These are phyloP conservation scores for Cladosporium sp. DNA, from an alignment of 2,329 filamentous ascomycete genomes.

Conservation along the genomic window DNA sequence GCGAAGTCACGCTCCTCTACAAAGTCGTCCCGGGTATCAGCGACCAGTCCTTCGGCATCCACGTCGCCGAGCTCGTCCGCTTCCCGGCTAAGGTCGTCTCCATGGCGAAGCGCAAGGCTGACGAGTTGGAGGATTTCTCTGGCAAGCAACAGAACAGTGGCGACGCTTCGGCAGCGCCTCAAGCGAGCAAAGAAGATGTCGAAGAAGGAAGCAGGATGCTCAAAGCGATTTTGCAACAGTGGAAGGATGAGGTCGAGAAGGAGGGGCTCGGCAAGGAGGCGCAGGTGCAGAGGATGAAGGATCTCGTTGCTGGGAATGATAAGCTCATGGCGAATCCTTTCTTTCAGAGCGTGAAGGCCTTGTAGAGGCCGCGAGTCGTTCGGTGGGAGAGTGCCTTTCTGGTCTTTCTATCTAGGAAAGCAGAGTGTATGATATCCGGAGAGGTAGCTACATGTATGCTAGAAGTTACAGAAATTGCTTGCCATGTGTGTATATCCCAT, in stretches of 20 bases:
- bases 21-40: conserved; percentile 94
- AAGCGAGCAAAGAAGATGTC: conserved; percentile 78
- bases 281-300: conserved; percentile 73
- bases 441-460: too few species aligned
- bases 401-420: too few species aligned
- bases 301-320: conserved; percentile 70
- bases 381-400: too few species aligned
- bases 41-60: conserved; percentile 96
- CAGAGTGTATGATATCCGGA: too few species aligned
- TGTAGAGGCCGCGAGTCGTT: conserved; percentile 26
- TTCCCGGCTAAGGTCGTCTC: conserved; percentile 97
- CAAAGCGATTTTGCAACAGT: conserved; percentile 75
- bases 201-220: conserved; percentile 81
- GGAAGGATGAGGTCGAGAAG: conserved; percentile 65
- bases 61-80: conserved; percentile 92
- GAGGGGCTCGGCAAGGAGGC: conserved; percentile 65
- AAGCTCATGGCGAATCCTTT: conserved; percentile 61
- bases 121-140: conserved; percentile 95
- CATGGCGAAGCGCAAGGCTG: conserved; percentile 98
- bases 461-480: too few species aligned
- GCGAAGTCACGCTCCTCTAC: conserved; percentile 91
- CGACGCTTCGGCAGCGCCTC: conserved; percentile 27
- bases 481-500: too few species aligned
- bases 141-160: conserved; percentile 61
- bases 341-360: conserved; percentile 56